A percentile compares a stretch with the other conserved stretches of the same genome.
phyloP scores from a whole-genome alignment of 1,139 yeast species.

The Yamadazyma triangularis region DNA sequence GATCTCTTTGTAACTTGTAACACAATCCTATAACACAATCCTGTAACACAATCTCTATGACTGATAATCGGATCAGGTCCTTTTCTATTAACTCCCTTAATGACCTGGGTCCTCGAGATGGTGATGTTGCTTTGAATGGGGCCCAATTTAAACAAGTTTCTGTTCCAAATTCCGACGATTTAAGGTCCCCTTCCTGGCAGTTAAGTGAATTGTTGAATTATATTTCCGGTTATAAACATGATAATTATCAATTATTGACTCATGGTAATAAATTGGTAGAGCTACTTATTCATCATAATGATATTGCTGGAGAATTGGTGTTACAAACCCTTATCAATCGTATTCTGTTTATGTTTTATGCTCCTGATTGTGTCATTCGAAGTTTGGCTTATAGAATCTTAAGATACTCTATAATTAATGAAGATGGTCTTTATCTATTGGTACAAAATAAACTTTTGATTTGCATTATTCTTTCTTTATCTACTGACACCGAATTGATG shows the following conservation, averaged over 20 bases:
- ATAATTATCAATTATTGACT: constrained; percentile 33
- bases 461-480: constrained; percentile 59
- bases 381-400: constrained; percentile 76
- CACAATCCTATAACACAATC: no score
- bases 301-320: constrained; percentile 60
- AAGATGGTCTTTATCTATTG: constrained; percentile 44
- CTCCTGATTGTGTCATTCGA: constrained; percentile 56
- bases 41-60: no score
- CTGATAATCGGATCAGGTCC: constrained; percentile 10
- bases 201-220: constrained; percentile 10
- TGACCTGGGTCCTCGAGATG: not conserved
- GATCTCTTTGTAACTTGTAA: no score
- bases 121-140: not conserved
- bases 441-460: constrained; percentile 55
- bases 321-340: constrained; percentile 57
- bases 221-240: not conserved
- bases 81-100: constrained; percentile 4
- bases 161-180: not conserved
- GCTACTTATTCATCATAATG: constrained; percentile 56
- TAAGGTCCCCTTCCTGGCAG: constrained; percentile 12
- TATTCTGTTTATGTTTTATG: constrained; percentile 58
- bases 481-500: constrained; percentile 46
- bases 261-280: constrained; percentile 62
- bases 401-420: constrained; percentile 56
- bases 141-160: not conserved